These are phyloP conservation scores for Chrysopogon serrulatus DNA, from an alignment of 176 grass and related monocot genomes.

Conservation along the genomic window DNA sequence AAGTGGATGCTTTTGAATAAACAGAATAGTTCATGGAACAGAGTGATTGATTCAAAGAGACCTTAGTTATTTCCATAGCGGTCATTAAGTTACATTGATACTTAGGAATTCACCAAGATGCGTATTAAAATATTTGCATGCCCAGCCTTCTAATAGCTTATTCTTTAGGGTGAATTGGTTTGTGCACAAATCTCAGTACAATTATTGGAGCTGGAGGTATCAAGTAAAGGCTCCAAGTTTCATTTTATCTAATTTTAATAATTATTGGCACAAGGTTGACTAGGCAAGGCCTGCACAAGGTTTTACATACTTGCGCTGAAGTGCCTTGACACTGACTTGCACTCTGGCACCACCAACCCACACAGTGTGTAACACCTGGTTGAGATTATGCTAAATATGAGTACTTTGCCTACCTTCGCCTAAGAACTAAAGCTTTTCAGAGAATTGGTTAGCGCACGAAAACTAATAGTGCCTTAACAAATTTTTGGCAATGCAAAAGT, in stretches of 20 bases:
- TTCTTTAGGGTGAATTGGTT: not conserved
- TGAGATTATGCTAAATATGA: conserved; percentile 19
- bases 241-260: not conserved
- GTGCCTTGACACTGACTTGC: not conserved
- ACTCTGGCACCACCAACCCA: not conserved
- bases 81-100: conserved; percentile 11
- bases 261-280: not conserved
- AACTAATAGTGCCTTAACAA: not conserved
- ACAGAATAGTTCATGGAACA: conserved; percentile 7
- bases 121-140: not conserved
- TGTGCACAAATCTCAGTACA: not conserved
- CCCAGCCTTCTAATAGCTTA: not conserved
- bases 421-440: conserved; percentile 2
- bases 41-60: not conserved
- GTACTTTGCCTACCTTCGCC: not conserved
- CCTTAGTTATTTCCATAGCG: conserved; percentile 1
- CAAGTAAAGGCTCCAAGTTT: conserved; percentile 1
- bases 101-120: not conserved
- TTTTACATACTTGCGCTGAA: conserved; percentile 10
- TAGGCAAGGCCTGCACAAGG: not conserved
- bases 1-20: conserved; percentile 4
- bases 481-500: not conserved
- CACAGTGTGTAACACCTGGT: not conserved
- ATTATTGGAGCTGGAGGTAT: not conserved
- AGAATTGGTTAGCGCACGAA: not conserved